Base-by-base conservation (phyloP, 441 rosid genomes). In the Erysimum pusillum region DNA sequence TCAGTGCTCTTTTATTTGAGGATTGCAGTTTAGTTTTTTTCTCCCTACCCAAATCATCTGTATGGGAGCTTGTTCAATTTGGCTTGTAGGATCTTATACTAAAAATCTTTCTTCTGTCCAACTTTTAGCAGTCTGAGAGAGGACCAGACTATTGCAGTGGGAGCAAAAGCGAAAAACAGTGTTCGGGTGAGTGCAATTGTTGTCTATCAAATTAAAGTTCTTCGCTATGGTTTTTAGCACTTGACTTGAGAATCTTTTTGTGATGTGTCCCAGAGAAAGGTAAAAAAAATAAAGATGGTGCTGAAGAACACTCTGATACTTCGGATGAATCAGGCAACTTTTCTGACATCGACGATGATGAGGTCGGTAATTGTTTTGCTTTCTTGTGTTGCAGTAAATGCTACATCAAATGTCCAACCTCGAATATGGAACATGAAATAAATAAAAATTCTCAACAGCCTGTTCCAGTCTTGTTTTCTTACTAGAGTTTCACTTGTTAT, bases 321-420 rank as follows among this genome's bases (percentile, higher is more conserved):
- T 73, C 65, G 17, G 91, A 90, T 84, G 94, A 83, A 76, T 90
- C 92, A 35, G 97, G 78, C 84, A 84, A 83, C 81, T 84, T 91
- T 73, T 89, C 95, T 66, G 98, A 93, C 79, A 86, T 95, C 79
- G 88, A 84, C 82, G 99, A 93, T 81, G 76, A 79, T 60, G 98
- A 93, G 98, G 98, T 95, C 60, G 46, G 67, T 20, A 59, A 52
- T 62, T 58, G n/a, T 73, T 60, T 79, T 15, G 2, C 38, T 67
- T 64, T 9, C 69, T 63, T 39, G 36, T 49, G 39, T 65, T 60
- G 20, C 54, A 56, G 64, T 54, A 63, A 25, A 53, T 69, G 51
- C 75, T 6, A 12, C 38, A 58, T 51, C 32, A 20, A 46, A 67
- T 67, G 61, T 41, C 42, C 38, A 39, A 59, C 35, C 61, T 66